A percentile compares a stretch with the other conserved stretches of the same genome.
Conservation (phyloP, 2,329 filamentous ascomycete genomes). For the Lithohypha guttulata region DNA sequence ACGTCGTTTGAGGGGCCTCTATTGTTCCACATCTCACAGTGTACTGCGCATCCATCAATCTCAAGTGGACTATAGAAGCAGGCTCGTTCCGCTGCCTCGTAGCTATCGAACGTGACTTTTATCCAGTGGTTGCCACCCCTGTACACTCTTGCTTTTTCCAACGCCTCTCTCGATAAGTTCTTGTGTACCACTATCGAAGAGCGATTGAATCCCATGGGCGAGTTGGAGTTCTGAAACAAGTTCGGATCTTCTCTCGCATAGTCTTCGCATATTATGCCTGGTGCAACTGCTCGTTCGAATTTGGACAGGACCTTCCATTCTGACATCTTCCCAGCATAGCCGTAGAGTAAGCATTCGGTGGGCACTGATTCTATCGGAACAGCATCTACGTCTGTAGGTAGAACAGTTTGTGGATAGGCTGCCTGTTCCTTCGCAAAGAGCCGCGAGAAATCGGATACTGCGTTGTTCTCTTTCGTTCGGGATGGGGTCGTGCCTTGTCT, state of each 20-base stretch:
- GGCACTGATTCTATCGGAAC: constrained; percentile 36
- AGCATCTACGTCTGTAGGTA: constrained; percentile 18
- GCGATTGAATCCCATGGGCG: constrained; percentile 15
- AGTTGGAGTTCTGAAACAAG: constrained; percentile 58
- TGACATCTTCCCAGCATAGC: constrained; percentile 57
- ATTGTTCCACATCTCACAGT: constrained; percentile 59
- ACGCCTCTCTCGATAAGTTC: constrained; percentile 59
- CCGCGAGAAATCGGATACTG: constrained; percentile 37
- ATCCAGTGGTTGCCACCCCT: constrained; percentile 87
- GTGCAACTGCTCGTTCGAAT: constrained; percentile 63
- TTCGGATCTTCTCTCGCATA: constrained; percentile 77
- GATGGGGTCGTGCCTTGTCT: constrained; percentile 47
- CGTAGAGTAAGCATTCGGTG: constrained; percentile 75
- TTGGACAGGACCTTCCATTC: constrained; percentile 80
- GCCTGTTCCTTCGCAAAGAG: constrained; percentile 35
- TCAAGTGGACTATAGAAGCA: constrained; percentile 60
- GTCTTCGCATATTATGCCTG: constrained; percentile 73
- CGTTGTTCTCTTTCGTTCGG: constrained; percentile 44
- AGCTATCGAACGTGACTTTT: constrained; percentile 69
- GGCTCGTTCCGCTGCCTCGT: constrained; percentile 59
- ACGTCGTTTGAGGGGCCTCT: constrained; percentile 54
- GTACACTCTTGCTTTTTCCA: constrained; percentile 68
- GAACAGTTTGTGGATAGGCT: constrained; percentile 11
- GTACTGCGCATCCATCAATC: constrained; percentile 59
- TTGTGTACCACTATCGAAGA: constrained; percentile 46